Percentiles rank a stretch among this genome's conserved stretches.
phyloP scores from a whole-genome alignment of 176 grass and related monocot species.

The Oryza australiensis region DNA sequence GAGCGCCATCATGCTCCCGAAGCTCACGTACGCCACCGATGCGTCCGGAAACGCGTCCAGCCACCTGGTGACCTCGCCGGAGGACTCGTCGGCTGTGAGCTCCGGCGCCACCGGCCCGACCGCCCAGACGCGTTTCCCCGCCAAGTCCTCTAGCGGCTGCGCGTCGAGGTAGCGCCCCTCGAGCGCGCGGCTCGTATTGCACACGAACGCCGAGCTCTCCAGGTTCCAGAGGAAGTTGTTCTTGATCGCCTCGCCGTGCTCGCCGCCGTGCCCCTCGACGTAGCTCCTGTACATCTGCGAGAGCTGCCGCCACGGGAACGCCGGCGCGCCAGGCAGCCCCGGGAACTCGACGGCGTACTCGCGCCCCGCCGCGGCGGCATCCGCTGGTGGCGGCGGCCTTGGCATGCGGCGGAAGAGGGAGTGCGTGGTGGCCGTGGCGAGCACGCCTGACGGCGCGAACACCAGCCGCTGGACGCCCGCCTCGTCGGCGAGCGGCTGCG shows the following conservation, averaged over 20 bases:
- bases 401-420: slow-evolving; percentile 44
- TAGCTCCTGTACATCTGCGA: slow-evolving; percentile 48
- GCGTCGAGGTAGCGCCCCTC: slow-evolving; percentile 36
- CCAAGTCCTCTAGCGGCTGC: slow-evolving; percentile 43
- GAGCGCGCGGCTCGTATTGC: slow-evolving; percentile 33
- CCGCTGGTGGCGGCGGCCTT: neutral
- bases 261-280: slow-evolving; percentile 16
- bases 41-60: slow-evolving; percentile 42
- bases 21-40: slow-evolving; percentile 49
- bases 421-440: slow-evolving; percentile 29
- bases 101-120: slow-evolving; percentile 36
- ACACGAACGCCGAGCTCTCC: slow-evolving; percentile 38
- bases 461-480: slow-evolving; percentile 33
- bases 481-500: slow-evolving; percentile 43
- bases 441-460: slow-evolving; percentile 38
- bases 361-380: neutral
- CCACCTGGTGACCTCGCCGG: slow-evolving; percentile 26
- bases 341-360: slow-evolving; percentile 36
- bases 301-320: slow-evolving; percentile 48
- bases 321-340: slow-evolving; percentile 16
- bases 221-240: slow-evolving; percentile 50
- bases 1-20: slow-evolving; percentile 33
- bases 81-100: neutral
- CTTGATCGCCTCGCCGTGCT: slow-evolving; percentile 43
- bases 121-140: slow-evolving; percentile 21